Percentiles rank a stretch among this genome's conserved stretches.
Conservation (phyloP, 192 early-diverging fungal genomes). For the Backusella macrospora region DNA sequence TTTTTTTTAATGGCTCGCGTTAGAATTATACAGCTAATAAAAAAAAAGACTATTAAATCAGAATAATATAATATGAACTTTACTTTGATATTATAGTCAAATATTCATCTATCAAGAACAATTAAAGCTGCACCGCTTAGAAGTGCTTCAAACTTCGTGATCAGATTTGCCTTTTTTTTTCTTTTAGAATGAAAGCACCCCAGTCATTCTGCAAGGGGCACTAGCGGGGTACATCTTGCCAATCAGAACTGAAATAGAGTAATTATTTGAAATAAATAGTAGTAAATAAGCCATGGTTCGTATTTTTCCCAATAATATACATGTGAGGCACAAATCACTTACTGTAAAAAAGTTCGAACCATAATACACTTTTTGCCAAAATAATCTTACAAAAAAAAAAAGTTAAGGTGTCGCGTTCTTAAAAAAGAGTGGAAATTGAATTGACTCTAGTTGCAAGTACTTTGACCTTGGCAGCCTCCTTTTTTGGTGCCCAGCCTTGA, state of each 20-base stretch:
- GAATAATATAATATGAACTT: not conserved
- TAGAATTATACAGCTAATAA: not conserved
- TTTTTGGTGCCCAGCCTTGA: not conserved
- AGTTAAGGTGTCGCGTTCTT: too few relatives aligned
- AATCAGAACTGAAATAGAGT: constrained; percentile 3
- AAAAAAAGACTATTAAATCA: not conserved
- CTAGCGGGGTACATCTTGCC: constrained; percentile 1
- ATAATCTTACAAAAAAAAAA: too few relatives aligned
- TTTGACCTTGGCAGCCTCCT: not conserved
- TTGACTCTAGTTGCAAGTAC: not conserved
- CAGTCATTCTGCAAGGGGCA: constrained; percentile 6
- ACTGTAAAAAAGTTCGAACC: constrained; percentile 14
- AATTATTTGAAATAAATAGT: constrained; percentile 6
- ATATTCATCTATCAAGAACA: not conserved
- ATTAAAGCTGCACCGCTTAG: not conserved
- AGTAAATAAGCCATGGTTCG: not conserved
- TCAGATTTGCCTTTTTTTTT: constrained; percentile 2
- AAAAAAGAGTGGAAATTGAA: too few relatives aligned
- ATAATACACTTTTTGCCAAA: too few relatives aligned
- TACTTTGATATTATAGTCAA: not conserved
- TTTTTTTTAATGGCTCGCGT: not conserved
- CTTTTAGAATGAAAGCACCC: not conserved
- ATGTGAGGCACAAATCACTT: constrained; percentile 6
- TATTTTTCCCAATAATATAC: constrained; percentile 1
- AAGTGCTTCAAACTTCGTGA: constrained; percentile 4